Percentiles rank a stretch among this genome's conserved stretches.
Evolutionary conservation across 73 alveolate genomes (phyloP).

Genomic region (Paramecium tetraurelia): DNA sequence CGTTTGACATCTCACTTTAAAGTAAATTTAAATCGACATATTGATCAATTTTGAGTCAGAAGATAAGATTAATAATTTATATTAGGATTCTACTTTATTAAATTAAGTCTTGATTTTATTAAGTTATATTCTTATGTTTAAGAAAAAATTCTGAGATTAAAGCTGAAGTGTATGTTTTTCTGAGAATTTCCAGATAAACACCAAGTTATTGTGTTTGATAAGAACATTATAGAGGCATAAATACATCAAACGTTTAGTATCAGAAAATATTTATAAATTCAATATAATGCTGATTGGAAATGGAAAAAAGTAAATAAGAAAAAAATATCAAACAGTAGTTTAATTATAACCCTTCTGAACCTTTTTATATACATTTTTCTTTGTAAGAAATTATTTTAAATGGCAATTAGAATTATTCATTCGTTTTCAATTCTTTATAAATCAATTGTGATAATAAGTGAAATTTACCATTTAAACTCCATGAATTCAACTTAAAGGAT

Average conservation of each 20-base stretch:
- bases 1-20: conserved; percentile 14
- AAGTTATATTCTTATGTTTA: background rate
- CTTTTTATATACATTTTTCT: too few relatives aligned
- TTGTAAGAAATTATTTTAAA: background rate
- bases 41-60: background rate
- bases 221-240: background rate
- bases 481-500: background rate
- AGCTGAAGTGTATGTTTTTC: background rate
- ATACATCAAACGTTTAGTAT: background rate
- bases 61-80: background rate
- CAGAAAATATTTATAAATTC: background rate
- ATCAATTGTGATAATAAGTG: too few relatives aligned
- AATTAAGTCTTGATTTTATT: background rate
- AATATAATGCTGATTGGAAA: background rate
- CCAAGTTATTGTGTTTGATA: background rate
- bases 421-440: background rate
- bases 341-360: background rate
- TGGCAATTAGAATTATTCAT: background rate
- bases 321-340: background rate
- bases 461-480: background rate
- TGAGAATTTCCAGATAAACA: background rate
- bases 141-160: background rate
- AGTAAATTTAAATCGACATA: conserved; percentile 11
- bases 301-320: background rate
- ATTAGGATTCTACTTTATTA: background rate